phyloP scores from a whole-genome alignment of 2,329 filamentous ascomycete genomes.

The Beauveria bassiana region DNA sequence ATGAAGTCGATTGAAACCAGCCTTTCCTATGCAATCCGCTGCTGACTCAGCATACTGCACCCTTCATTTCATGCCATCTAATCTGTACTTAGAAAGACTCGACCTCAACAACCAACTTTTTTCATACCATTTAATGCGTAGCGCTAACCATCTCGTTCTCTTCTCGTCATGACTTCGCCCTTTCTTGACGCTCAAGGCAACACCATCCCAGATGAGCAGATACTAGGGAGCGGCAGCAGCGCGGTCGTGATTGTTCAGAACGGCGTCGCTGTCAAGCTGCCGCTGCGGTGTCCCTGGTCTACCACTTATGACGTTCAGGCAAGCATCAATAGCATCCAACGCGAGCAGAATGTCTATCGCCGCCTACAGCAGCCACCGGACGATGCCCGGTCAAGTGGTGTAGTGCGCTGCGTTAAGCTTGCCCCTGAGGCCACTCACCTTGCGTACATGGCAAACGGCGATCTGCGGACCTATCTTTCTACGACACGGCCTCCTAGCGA shows the following conservation, averaged over 20 bases:
- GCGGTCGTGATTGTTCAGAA: background rate
- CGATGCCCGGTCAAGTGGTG: background rate
- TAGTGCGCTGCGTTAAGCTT: background rate
- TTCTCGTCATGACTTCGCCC: background rate
- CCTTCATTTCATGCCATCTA: no score
- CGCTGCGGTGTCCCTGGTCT: background rate
- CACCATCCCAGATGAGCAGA: background rate
- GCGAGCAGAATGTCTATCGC: background rate
- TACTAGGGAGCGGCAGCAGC: background rate
- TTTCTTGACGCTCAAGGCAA: background rate
- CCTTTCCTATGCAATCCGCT: no score
- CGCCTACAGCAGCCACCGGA: background rate
- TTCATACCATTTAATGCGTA: no score
- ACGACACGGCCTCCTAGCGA: background rate
- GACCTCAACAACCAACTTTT: no score
- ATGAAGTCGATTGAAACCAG: no score
- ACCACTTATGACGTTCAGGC: background rate
- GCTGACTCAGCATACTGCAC: no score
- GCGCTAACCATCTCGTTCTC: background rate
- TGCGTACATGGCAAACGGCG: background rate
- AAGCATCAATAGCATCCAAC: background rate
- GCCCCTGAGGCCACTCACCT: background rate
- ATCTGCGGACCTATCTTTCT: background rate
- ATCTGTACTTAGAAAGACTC: no score
- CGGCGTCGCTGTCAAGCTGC: background rate